A percentile compares a stretch with the other conserved stretches of the same genome.
Conservation (phyloP, 208 protist species). For the Angomonas desouzai region DNA sequence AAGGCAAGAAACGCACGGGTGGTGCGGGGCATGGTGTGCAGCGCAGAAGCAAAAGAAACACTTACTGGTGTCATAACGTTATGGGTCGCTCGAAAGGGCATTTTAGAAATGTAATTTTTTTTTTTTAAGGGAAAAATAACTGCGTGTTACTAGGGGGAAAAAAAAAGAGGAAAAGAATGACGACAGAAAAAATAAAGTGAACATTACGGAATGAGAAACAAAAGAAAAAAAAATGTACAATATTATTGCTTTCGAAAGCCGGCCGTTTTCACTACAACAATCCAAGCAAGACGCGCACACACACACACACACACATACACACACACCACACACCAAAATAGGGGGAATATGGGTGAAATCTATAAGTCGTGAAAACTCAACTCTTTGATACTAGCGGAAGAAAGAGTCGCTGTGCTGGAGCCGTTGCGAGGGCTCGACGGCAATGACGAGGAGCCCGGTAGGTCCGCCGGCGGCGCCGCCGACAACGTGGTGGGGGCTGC, state of each 20-base stretch:
- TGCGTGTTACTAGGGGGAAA: constrained; percentile 14
- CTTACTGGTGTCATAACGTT: not conserved
- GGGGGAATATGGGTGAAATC: not conserved
- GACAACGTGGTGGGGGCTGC: not conserved
- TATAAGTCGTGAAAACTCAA: not conserved
- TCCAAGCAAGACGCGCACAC: too few species aligned
- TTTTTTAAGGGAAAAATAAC: constrained; percentile 7
- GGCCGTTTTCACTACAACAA: too few species aligned
- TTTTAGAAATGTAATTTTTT: not conserved
- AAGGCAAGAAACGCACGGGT: constrained; percentile 11
- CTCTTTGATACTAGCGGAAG: not conserved
- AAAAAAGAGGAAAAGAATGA: constrained; percentile 15
- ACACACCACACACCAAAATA: too few species aligned
- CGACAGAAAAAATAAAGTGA: constrained; percentile 12
- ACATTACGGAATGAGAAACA: too few species aligned
- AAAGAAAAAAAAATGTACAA: too few species aligned
- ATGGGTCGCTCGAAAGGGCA: not conserved
- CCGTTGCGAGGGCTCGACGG: constrained; percentile 2
- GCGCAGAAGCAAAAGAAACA: not conserved
- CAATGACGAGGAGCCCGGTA: not conserved
- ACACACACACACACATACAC: too few species aligned
- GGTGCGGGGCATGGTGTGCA: not conserved
- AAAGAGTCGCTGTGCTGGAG: not conserved
- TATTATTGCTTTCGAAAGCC: too few species aligned
- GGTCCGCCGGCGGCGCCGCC: too few species aligned